These are phyloP conservation scores for Zymoseptoria passerinii DNA, from an alignment of 2,329 filamentous ascomycete species.

Conservation along the genomic window DNA sequence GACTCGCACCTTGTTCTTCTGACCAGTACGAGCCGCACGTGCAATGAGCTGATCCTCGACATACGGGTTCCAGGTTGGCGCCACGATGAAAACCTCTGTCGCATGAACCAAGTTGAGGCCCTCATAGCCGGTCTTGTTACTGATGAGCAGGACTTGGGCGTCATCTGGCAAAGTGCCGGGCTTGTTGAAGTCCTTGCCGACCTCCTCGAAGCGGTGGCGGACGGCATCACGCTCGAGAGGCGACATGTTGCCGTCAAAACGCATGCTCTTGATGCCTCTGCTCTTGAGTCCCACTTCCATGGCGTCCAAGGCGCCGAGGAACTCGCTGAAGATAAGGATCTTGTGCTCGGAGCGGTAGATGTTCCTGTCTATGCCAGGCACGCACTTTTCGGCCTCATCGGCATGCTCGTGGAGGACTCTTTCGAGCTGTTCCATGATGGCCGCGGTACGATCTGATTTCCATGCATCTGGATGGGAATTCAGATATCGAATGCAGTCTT, in stretches of 20 bases:
- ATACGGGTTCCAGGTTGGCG: background rate
- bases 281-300: background rate
- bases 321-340: background rate
- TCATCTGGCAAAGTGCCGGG: background rate
- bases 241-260: background rate
- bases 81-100: background rate
- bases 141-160: background rate
- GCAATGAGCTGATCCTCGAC: background rate
- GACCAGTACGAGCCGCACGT: background rate
- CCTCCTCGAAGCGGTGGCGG: background rate
- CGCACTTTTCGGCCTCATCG: background rate
- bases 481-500: too few relatives aligned
- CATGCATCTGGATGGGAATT: background rate
- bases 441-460: background rate
- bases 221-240: background rate
- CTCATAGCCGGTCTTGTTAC: background rate
- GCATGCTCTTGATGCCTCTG: background rate
- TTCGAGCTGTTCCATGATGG: background rate
- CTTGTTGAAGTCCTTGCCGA: background rate
- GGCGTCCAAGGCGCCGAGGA: background rate
- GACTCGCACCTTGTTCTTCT: background rate
- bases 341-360: background rate
- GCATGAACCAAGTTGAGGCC: background rate
- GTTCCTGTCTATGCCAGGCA: background rate
- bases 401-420: background rate